Base-by-base conservation (phyloP, 208 protist species). In the Acanthamoeba castellanii region DNA sequence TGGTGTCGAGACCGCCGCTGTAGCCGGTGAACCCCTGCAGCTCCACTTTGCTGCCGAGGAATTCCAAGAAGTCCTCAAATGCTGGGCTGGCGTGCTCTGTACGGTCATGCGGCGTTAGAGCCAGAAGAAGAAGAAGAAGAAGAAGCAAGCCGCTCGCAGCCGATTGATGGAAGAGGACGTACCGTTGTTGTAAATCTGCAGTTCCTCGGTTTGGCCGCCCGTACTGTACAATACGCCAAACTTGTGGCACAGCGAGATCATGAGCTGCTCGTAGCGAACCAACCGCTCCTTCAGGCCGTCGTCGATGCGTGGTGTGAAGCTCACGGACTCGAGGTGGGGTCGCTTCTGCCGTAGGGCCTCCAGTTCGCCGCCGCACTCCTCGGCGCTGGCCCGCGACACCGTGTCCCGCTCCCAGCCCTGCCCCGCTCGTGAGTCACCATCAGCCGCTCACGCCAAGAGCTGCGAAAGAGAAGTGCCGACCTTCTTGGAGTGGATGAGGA, bases 1-100 rank as follows among this genome's bases (percentile, higher is more conserved):
- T 95, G 7, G 74, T 96, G 68, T 96, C 95, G 13, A 96, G 92
- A 8, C 91, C 95, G 13, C 95, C 95, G 61, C 52, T 84, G 94
- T 95, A 96, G 87, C 93, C 92, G 16, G 74, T 91, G 68, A 95
- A 96, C 20, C 94, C 94, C 30, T 88, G 42, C 47, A 96, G 55
- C 25, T 81, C 59, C 16, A 96, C 84, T 57, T 68, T 59, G 18
- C 94, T 76, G 25, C 95, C 95, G 6, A 96, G 32, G 45, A 96
- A 95, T 18, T 70, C 34, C 20, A 96, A 66, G 52, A 96, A 96
- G n/a, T 95, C 68, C 37, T 81, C 81, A 32, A 96, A 96, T 14
- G 92, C 95, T 20, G 84, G 89, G 22, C 91, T 92, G 14, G 32
- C 90, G 45, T 96, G 81, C 93, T 91, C 93, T 95, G 34, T 1